These are phyloP conservation scores for Annulohypoxylon truncatum DNA, from an alignment of 2,329 filamentous ascomycete genomes.

Conservation along the genomic window DNA sequence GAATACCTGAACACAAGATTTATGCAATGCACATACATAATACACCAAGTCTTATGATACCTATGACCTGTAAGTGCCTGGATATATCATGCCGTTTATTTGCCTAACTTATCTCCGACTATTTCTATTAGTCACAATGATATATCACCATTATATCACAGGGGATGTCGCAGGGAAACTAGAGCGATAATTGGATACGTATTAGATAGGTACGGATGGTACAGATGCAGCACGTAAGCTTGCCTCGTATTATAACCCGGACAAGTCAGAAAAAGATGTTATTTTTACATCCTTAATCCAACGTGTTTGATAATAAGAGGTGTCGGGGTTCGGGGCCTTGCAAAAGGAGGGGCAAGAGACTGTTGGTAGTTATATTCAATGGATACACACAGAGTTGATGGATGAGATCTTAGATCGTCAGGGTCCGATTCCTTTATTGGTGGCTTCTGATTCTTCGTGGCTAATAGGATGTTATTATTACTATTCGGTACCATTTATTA, in stretches of 20 bases:
- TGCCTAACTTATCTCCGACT: not conserved
- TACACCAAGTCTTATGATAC: not conserved
- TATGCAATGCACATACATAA: conserved; percentile 3
- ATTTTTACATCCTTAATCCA: conserved; percentile 12
- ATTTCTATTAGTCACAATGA: conserved; percentile 23
- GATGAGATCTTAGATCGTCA: conserved; percentile 39
- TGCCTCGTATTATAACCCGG: conserved; percentile 25
- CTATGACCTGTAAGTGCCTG: too few species aligned
- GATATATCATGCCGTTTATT: conserved; percentile 1
- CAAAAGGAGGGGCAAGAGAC: conserved; percentile 13
- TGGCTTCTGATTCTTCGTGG: not conserved
- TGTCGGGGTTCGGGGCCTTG: not conserved
- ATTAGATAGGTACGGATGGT: conserved; percentile 4
- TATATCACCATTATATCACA: conserved; percentile 4
- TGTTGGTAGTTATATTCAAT: not conserved
- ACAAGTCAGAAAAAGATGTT: not conserved
- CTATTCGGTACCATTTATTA: not conserved
- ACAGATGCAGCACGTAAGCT: conserved; percentile 24
- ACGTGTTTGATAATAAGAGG: conserved; percentile 38
- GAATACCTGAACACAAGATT: conserved; percentile 11
- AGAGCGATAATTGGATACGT: not conserved
- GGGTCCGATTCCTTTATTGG: conserved; percentile 31
- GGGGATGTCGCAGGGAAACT: not conserved
- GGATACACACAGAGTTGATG: conserved; percentile 10
- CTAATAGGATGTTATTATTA: conserved; percentile 9